Percentiles rank a stretch among this genome's conserved stretches.
Evolutionary conservation across 2,329 filamentous ascomycete genomes (phyloP).

Genomic region (Calycina herbarum): DNA sequence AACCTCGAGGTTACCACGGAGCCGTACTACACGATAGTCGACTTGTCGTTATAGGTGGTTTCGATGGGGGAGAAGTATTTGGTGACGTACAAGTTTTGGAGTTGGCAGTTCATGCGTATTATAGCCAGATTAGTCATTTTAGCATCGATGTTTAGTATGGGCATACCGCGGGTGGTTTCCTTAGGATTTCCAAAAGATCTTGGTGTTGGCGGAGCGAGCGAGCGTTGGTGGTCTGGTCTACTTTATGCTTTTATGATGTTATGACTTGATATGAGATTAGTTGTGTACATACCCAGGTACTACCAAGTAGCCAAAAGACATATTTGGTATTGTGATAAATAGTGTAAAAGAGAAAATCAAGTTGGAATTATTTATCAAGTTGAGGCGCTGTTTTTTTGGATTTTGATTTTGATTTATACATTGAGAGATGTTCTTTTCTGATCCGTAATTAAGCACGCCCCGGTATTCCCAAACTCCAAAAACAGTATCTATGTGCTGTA

Average conservation of each 20-base stretch:
- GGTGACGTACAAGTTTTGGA: slow-evolving; percentile 67
- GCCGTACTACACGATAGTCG: slow-evolving; percentile 65
- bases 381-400: neutral
- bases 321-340: neutral
- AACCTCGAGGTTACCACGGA: slow-evolving; percentile 66
- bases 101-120: slow-evolving; percentile 69
- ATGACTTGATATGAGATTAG: slow-evolving; percentile 21
- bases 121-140: slow-evolving; percentile 73
- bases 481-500: neutral
- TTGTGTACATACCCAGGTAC: slow-evolving; percentile 6
- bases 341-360: neutral
- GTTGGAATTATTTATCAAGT: neutral
- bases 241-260: slow-evolving; percentile 24
- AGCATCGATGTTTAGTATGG: slow-evolving; percentile 61
- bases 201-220: neutral
- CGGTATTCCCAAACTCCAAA: neutral
- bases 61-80: slow-evolving; percentile 68
- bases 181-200: neutral
- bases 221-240: neutral
- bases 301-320: neutral
- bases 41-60: slow-evolving; percentile 64
- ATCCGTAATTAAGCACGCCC: neutral
- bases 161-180: neutral
- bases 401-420: neutral
- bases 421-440: neutral